Evolutionary conservation across 352 stramenopile genomes (phyloP), one percentile per base, ranked within the genome.

Genomic region (Phytophthora ohioensis): DNA sequence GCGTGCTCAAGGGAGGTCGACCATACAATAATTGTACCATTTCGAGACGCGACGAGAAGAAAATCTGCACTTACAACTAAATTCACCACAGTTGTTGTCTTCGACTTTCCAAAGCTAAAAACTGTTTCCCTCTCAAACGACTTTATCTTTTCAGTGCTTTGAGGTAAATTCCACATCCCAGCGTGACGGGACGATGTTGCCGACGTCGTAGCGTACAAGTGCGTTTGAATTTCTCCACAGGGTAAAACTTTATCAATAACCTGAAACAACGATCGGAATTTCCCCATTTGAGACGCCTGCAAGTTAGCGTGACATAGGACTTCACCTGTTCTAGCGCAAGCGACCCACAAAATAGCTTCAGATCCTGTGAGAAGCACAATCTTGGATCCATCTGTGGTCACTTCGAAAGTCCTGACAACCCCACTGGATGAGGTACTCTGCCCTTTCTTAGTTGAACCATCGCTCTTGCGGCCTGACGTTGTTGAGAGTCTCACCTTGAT

Each of bases 1-100:
- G 5, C 8, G 42, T 57, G 36, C 15, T 56, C 35, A 4, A 39
- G 46, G 4, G 31, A 3, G 2, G 60, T 75, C 1, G 60, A 56
- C 67, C 67, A 75, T 31, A 75, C 54, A 9, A 66, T 49, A 2
- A 75, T 35, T 5, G 47, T 43, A 5, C 67, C 67, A 7, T 75
- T 54, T 57, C 57, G 51, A 35, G 54, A 61, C 9, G 67, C 67
- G 5, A 65, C 27, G 46, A 75, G 59, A 1, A 75, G 34, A 0
- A 75, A 27, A 38, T 51, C 43, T 3, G 8, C 17, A 57, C 2
- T 27, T 32, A 63, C 54, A 52, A 31, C 54, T 35, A 75, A 21
- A 10, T 59, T 30, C 10, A 54, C 35, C 0, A 58, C 53, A 27
- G 60, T 55, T 10, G 8, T 27, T 6, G 7, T 32, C 54, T 63